Conservation (phyloP, 495 filamentous ascomycete genomes). For the Lepraria neglecta region DNA sequence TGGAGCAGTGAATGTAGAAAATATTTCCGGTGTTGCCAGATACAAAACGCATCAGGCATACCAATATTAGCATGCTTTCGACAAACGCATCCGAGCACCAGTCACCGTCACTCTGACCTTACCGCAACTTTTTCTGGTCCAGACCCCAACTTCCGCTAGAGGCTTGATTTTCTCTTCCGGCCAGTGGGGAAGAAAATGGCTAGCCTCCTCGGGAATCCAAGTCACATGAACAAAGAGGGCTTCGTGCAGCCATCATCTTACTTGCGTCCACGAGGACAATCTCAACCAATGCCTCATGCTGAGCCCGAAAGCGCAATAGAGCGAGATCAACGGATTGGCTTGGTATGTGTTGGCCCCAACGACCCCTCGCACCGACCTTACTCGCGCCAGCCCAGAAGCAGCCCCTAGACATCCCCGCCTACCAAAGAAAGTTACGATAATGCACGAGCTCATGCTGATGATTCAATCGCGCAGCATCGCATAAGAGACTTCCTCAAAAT, state of each 20-base stretch:
- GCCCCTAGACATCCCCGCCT: slow-evolving; percentile 10
- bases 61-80: background rate
- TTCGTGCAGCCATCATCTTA: slow-evolving; percentile 83
- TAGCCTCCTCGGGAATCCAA: slow-evolving; percentile 25
- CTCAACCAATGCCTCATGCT: slow-evolving; percentile 41
- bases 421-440: slow-evolving; percentile 9
- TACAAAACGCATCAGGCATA: too few species aligned
- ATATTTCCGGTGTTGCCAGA: too few species aligned
- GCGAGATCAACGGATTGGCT: slow-evolving; percentile 83
- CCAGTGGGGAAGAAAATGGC: slow-evolving; percentile 14
- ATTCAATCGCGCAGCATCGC: slow-evolving; percentile 52
- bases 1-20: background rate
- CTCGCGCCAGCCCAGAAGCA: slow-evolving; percentile 2
- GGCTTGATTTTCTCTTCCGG: slow-evolving; percentile 10
- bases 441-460: slow-evolving; percentile 7
- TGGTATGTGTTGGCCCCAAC: slow-evolving; percentile 55
- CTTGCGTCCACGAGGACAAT: slow-evolving; percentile 51
- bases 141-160: slow-evolving; percentile 4
- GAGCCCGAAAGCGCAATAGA: slow-evolving; percentile 70
- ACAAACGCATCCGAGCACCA: background rate
- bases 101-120: background rate
- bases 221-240: slow-evolving; percentile 39
- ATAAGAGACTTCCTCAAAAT: slow-evolving; percentile 96
- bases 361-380: slow-evolving; percentile 9
- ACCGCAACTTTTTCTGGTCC: slow-evolving; percentile 7